Base-by-base conservation (phyloP, 495 filamentous ascomycete genomes). In the Daldinia decipiens region DNA sequence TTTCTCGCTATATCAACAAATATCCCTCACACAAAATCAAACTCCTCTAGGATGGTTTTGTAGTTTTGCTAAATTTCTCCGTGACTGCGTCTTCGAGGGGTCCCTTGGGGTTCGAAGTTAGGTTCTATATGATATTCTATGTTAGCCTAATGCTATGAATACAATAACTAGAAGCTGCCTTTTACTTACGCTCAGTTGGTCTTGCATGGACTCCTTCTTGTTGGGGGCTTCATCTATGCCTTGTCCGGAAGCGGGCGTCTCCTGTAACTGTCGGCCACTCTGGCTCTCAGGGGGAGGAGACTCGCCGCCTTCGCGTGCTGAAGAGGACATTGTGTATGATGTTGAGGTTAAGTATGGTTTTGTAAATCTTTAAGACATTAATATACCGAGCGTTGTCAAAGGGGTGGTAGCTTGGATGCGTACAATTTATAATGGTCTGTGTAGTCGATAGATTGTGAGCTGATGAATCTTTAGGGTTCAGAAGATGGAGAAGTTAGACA, bases 241-340 rank as follows among this genome's bases (percentile, higher is more conserved):
- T 70, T 90, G 84, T 68, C 92, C 89, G 47, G 82, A 80, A 36
- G 80, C 87, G 0, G 84, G 83, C 3, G 83, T 71, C 5, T 87
- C 87, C 39, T 82, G 76, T 52, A 87, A 81, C 79, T 98, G 94
- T 32, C 81, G 77, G 59, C 85, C 87, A n/a, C 84, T 76, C 76
- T 92, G 91, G 55, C 73, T 55, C 81, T 93, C 90, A 8, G 92
- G 93, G 17, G 88, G 81, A 13, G 95, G 95, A 9, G 95, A 98
- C 77, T 97, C 88, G 72, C 89, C 90, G 78, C 93, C 92, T 74
- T 84, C 73, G 79, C 70, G 72, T 5, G 74, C 70, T 55, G 47
- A 55, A 31, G 75, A 76, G 62, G 89, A 89, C 89, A 90, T 90
- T 75, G 58, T 83, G 59, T 45, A 24, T 5, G n/a, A 17, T 19